Percentiles rank a stretch among this genome's conserved stretches.
Conservation (phyloP, 2,329 filamentous ascomycete genomes). For the Trichoderma oligosporum region DNA sequence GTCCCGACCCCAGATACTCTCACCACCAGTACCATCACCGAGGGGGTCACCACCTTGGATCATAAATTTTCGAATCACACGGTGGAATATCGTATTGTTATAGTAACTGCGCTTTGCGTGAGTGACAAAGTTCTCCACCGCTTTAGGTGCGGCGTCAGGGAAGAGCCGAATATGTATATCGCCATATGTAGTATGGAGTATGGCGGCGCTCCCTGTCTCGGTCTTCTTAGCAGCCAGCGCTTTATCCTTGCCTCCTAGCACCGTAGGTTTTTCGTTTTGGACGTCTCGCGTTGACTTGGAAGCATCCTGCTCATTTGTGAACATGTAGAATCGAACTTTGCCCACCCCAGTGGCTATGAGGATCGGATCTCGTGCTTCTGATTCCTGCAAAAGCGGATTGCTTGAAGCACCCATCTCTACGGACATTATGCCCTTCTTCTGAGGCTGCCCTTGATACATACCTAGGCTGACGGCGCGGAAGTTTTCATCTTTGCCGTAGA, state of each 20-base stretch:
- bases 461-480: conserved; percentile 79
- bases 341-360: conserved; percentile 77
- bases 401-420: conserved; percentile 95
- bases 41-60: conserved; percentile 95
- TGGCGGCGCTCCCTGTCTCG: conserved; percentile 73
- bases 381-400: conserved; percentile 89
- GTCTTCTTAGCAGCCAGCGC: conserved; percentile 52
- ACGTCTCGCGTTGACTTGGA: conserved; percentile 83
- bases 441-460: conserved; percentile 90
- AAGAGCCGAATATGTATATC: conserved; percentile 93
- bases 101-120: conserved; percentile 90
- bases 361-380: conserved; percentile 86
- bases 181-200: conserved; percentile 88
- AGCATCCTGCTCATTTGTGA: conserved; percentile 82
- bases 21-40: conserved; percentile 83
- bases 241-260: conserved; percentile 54
- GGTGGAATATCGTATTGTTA: conserved; percentile 96
- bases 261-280: conserved; percentile 87
- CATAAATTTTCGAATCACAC: conserved; percentile 98
- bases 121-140: conserved; percentile 96
- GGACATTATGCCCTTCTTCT: conserved; percentile 89
- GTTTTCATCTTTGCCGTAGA: conserved; percentile 86
- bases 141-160: conserved; percentile 86
- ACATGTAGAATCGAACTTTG: conserved; percentile 96
- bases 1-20: conserved; percentile 88